Base-by-base conservation (phyloP, 495 filamentous ascomycete species). In the Amphirosellinia nigrospora region DNA sequence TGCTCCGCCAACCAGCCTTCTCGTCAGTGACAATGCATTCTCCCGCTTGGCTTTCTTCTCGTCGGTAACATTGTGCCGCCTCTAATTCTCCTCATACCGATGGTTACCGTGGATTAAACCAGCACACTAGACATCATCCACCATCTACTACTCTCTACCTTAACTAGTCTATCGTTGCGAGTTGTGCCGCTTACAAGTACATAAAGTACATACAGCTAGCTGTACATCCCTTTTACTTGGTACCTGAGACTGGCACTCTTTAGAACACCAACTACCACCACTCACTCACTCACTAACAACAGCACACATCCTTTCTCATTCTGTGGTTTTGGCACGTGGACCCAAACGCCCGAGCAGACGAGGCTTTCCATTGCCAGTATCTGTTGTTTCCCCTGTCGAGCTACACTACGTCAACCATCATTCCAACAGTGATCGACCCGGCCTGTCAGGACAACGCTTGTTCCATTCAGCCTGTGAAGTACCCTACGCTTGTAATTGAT, bases 1-100 rank as follows among this genome's bases (percentile, higher is more conserved):
- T 69, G 58, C 59, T 56, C 58, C 56, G n/a, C 30, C 55, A 32
- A 41, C 66, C 66, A 53, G 66, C 56, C 66, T 69, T 59, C 55
- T 52, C 43, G 8, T 7, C 8, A 36, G 19, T 38, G 63, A 38
- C 60, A 45, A 43, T 59, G 45, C 66, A 53, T 69, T 62, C 66
- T 62, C 45, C 43, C 45, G 32, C 30, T 62, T 61, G 66, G 66
- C 45, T 21, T 41, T 62, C 66, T 62, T 45, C n/a, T 62, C 63
- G 45, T 43, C 36, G 55, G 56, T 69, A 50, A 48, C 43, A 19
- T 13, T 43, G 50, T 59, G 52, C 38, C 56, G 50, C 34, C 53
- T 59, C 52, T 67, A 23, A 55, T 56, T 28, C 64, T 38, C 46
- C 43, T 43, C 61, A 50, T 60, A 28, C 41, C 66, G n/a, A 28